These are phyloP conservation scores for Chaetomiaceae sp. DNA, from an alignment of 2,329 filamentous ascomycete species.

Conservation along the genomic window DNA sequence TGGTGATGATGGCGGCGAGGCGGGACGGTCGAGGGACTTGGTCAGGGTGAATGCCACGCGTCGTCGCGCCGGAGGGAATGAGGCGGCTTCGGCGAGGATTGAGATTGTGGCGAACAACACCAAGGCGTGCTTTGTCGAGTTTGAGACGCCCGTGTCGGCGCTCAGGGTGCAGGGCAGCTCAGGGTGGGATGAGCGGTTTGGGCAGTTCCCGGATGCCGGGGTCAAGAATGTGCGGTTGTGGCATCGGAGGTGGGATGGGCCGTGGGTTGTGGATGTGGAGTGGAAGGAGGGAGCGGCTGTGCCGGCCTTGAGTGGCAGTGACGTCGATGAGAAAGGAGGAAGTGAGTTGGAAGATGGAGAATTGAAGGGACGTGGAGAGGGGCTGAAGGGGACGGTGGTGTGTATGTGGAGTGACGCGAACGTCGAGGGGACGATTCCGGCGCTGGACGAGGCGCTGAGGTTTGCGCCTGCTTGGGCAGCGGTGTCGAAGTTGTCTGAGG, in stretches of 20 bases:
- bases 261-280: conserved; percentile 70
- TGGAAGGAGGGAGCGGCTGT: conserved; percentile 44
- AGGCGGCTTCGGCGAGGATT: conserved; percentile 58
- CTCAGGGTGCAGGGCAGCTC: conserved; percentile 60
- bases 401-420: conserved; percentile 92
- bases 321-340: neutral
- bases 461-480: conserved; percentile 78
- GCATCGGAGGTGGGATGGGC: conserved; percentile 71
- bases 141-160: conserved; percentile 61
- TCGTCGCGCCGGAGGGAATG: conserved; percentile 29
- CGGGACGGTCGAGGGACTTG: conserved; percentile 54
- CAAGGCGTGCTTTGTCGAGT: conserved; percentile 69
- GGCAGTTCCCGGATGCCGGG: conserved; percentile 57
- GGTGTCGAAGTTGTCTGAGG: conserved; percentile 69
- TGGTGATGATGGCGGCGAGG: no score
- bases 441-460: conserved; percentile 71
- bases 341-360: conserved; percentile 24
- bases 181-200: conserved; percentile 59
- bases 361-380: conserved; percentile 30
- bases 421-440: conserved; percentile 64
- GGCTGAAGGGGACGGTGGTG: conserved; percentile 59
- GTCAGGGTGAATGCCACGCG: conserved; percentile 57
- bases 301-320: neutral
- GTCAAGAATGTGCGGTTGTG: conserved; percentile 51
- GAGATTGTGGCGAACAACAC: conserved; percentile 69